Evolutionary conservation across 768 basidiomycete genomes (phyloP).

Genomic region (Suillus clintonianus): DNA sequence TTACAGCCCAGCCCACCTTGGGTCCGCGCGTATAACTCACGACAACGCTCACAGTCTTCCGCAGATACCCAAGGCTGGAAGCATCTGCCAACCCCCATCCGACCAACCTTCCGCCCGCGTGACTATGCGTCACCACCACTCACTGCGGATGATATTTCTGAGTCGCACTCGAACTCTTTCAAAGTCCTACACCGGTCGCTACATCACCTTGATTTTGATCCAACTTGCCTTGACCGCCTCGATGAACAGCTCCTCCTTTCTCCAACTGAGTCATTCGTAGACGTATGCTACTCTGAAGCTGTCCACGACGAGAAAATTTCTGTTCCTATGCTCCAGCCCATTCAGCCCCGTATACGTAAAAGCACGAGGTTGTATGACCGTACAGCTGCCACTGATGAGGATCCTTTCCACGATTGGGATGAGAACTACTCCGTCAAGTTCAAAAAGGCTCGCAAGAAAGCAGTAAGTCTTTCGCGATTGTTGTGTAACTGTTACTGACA

Average conservation of each 20-base stretch:
- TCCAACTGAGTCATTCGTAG: constrained; percentile 44
- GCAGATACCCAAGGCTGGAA: constrained; percentile 36
- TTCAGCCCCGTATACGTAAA: constrained; percentile 35
- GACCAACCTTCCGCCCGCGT: constrained; percentile 36
- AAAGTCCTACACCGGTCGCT: constrained; percentile 36
- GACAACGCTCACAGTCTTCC: constrained; percentile 34
- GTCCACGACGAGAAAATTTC: constrained; percentile 31
- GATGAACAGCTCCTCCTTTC: constrained; percentile 44
- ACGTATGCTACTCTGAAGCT: constrained; percentile 43
- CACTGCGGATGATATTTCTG: constrained; percentile 29
- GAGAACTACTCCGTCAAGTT: constrained; percentile 34
- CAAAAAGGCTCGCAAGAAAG: constrained; percentile 10
- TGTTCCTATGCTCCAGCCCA: constrained; percentile 31
- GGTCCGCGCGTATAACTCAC: constrained; percentile 10
- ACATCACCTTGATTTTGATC: constrained; percentile 40
- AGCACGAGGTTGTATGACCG: constrained; percentile 28
- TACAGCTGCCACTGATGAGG: constrained; percentile 35
- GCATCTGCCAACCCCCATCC: constrained; percentile 32
- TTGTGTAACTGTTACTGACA: constrained; percentile 5
- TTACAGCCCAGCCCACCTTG: constrained; percentile 20
- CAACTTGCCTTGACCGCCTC: constrained; percentile 41
- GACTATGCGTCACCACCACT: constrained; percentile 31
- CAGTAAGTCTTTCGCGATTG: constrained; percentile 17
- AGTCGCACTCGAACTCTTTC: constrained; percentile 29
- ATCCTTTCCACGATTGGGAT: constrained; percentile 37